These are phyloP conservation scores for Ambispora gerdemannii DNA, from an alignment of 192 early-diverging fungal genomes.

Conservation along the genomic window DNA sequence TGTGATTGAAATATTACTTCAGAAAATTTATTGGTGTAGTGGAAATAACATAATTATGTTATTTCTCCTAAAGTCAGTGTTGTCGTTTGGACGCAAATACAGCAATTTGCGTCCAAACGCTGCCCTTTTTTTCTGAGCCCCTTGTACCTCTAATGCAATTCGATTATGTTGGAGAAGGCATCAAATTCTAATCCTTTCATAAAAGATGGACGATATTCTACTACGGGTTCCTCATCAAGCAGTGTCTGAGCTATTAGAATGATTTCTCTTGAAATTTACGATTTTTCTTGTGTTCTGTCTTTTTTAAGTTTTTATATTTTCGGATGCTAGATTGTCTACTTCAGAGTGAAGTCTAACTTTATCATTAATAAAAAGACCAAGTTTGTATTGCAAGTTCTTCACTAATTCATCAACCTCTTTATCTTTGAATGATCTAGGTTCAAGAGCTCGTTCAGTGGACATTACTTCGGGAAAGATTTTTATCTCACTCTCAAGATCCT, in stretches of 20 bases:
- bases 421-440: conserved; percentile 11
- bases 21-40: too few relatives aligned
- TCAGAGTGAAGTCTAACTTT: neutral
- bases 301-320: conserved; percentile 16
- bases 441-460: neutral
- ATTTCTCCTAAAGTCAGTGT: too few relatives aligned
- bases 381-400: neutral
- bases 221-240: conserved; percentile 1
- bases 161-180: conserved; percentile 1
- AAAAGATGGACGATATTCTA: conserved; percentile 9
- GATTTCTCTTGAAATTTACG: conserved; percentile 14
- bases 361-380: neutral
- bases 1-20: too few relatives aligned
- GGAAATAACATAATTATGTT: too few relatives aligned
- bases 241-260: conserved; percentile 8
- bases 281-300: conserved; percentile 12
- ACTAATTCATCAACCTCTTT: conserved; percentile 14
- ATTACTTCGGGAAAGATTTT: conserved; percentile 1
- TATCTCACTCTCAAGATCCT: conserved; percentile 3
- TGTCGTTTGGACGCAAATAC: too few relatives aligned
- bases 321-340: neutral
- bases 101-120: too few relatives aligned
- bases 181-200: conserved; percentile 22
- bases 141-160: conserved; percentile 20
- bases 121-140: too few relatives aligned